phyloP scores from a whole-genome alignment of 192 early-diverging fungal genomes.

The Podila epigama region DNA sequence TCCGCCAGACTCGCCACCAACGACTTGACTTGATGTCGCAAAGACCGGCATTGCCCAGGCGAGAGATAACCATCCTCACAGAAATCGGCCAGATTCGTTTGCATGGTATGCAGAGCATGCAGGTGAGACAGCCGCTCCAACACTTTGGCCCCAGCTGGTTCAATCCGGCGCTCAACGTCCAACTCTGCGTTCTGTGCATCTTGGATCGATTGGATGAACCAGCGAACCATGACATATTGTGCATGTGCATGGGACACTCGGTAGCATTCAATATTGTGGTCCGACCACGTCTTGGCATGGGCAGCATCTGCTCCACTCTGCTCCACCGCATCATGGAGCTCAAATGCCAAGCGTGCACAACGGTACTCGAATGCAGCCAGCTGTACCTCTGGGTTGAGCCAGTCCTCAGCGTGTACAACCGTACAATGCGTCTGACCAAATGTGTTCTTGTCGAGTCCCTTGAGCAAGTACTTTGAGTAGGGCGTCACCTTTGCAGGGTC shows the following conservation, averaged over 20 bases:
- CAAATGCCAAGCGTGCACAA: conserved; percentile 51
- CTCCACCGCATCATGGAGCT: conserved; percentile 50
- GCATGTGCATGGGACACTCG: conserved; percentile 61
- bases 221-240: conserved; percentile 58
- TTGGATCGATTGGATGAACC: conserved; percentile 51
- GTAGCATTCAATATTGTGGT: conserved; percentile 57
- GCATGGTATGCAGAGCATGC: conserved; percentile 31
- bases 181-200: conserved; percentile 15
- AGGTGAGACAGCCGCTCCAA: conserved; percentile 34
- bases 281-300: conserved; percentile 33
- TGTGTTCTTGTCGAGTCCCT: conserved; percentile 1
- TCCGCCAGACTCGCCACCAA: conserved; percentile 61
- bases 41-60: conserved; percentile 9
- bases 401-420: conserved; percentile 42
- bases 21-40: conserved; percentile 19
- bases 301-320: conserved; percentile 18
- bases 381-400: conserved; percentile 49
- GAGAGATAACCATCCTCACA: conserved; percentile 33
- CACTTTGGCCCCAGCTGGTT: conserved; percentile 7
- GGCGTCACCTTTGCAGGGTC: conserved; percentile 36
- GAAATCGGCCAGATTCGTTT: conserved; percentile 27
- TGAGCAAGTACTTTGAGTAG: conserved; percentile 34
- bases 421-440: conserved; percentile 20
- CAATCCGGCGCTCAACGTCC: conserved; percentile 10
- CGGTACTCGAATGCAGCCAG: conserved; percentile 59